A percentile compares a stretch with the other conserved stretches of the same genome.
Evolutionary conservation across 2,329 filamentous ascomycete species (phyloP).

Genomic region (Onygenales sp.): DNA sequence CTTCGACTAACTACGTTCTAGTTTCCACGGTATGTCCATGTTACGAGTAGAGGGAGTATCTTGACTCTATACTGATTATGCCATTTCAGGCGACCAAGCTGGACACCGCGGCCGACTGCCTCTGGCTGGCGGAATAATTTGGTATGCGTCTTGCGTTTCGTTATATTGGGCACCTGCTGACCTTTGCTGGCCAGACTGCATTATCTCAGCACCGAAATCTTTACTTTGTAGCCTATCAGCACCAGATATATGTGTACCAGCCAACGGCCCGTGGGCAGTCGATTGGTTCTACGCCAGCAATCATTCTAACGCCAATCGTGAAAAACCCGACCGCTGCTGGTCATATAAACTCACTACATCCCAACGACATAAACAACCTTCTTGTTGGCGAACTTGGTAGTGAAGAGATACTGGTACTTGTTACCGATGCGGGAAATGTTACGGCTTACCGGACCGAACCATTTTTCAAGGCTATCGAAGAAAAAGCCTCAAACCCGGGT

Average conservation of each 20-base stretch:
- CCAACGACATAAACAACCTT: slow-evolving; percentile 61
- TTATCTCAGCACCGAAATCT: slow-evolving; percentile 39
- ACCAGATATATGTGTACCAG: slow-evolving; percentile 36
- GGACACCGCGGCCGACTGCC: background rate
- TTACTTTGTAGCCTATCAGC: slow-evolving; percentile 33
- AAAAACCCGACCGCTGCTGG: slow-evolving; percentile 38
- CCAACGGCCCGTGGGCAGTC: slow-evolving; percentile 32
- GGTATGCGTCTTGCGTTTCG: slow-evolving; percentile 15
- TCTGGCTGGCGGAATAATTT: slow-evolving; percentile 34
- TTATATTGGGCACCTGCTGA: slow-evolving; percentile 4
- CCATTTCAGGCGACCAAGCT: background rate
- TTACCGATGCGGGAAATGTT: slow-evolving; percentile 68
- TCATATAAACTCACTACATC: slow-evolving; percentile 41
- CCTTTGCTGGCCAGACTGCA: slow-evolving; percentile 23
- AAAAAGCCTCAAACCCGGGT: background rate
- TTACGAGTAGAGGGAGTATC: slow-evolving; percentile 10
- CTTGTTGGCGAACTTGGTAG: slow-evolving; percentile 59
- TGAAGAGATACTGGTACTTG: slow-evolving; percentile 58
- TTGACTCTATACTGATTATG: background rate
- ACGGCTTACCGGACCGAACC: slow-evolving; percentile 57
- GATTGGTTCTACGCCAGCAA: slow-evolving; percentile 27
- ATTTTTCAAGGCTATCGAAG: slow-evolving; percentile 37
- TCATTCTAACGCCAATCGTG: slow-evolving; percentile 34
- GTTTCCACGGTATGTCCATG: slow-evolving; percentile 18
- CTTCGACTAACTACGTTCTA: slow-evolving; percentile 3